Conservation (phyloP, 495 filamentous ascomycete species). For the Lindgomyces ingoldianus region DNA sequence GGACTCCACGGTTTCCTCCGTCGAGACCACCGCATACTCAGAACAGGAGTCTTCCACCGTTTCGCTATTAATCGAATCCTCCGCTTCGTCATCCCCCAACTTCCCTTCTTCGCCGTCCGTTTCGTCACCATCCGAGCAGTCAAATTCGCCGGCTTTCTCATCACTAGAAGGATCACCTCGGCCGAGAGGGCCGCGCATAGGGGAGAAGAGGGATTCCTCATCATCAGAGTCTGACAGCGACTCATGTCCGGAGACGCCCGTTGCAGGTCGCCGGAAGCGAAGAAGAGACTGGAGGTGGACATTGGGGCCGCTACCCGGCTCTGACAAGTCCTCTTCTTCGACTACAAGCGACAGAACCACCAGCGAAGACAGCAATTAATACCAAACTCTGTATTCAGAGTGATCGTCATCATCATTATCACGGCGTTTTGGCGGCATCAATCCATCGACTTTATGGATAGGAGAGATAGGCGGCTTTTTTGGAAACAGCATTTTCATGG, state of each 20-base stretch:
- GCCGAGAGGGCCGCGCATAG: conserved; percentile 29
- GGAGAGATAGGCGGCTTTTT: conserved; percentile 6
- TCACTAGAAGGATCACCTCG: conserved; percentile 29
- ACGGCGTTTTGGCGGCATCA: conserved; percentile 18
- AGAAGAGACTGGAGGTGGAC: conserved; percentile 62
- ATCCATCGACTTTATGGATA: not conserved
- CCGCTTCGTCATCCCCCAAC: conserved; percentile 1
- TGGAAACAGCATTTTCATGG: conserved; percentile 28
- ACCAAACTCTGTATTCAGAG: not conserved
- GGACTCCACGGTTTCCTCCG: conserved; percentile 22
- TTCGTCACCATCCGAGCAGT: conserved; percentile 13
- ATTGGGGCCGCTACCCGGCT: conserved; percentile 48
- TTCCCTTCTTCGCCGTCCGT: conserved; percentile 12
- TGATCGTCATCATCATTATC: not conserved
- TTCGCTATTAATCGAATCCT: conserved; percentile 3
- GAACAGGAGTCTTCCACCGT: conserved; percentile 4
- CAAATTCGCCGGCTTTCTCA: conserved; percentile 16
- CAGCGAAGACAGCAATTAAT: conserved; percentile 35
- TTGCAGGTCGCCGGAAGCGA: conserved; percentile 53
- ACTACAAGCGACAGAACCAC: conserved; percentile 23
- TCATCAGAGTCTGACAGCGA: conserved; percentile 50
- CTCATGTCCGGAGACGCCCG: conserved; percentile 53
- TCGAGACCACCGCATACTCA: conserved; percentile 9
- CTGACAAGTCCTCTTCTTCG: conserved; percentile 19
- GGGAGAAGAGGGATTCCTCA: conserved; percentile 51